Percentiles rank a stretch among this genome's conserved stretches.
Evolutionary conservation across 208 protist genomes (phyloP).

Genomic region (Angomonas ambiguus): DNA sequence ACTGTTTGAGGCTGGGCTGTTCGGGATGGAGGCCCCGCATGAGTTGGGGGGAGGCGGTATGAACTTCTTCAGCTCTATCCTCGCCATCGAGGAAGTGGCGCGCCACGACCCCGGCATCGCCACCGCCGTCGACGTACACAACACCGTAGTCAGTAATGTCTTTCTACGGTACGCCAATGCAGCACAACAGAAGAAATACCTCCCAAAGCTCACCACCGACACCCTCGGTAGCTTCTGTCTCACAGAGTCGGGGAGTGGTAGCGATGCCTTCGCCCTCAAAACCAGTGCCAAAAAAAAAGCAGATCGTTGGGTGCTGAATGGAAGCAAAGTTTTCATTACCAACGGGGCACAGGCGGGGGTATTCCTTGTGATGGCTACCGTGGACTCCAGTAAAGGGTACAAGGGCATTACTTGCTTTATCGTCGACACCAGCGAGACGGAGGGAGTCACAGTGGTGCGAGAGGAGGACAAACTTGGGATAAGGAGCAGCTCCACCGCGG

Average conservation of each 20-base stretch:
- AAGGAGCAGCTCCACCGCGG: conserved; percentile 92
- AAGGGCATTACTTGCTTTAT: conserved; percentile 96
- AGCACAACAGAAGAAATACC: conserved; percentile 75
- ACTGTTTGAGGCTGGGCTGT: conserved; percentile 72
- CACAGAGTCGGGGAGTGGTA: conserved; percentile 75
- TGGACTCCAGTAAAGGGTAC: conserved; percentile 80
- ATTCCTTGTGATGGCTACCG: conserved; percentile 92
- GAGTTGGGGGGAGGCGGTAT: conserved; percentile 62
- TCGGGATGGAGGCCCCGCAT: conserved; percentile 74
- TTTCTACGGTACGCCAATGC: conserved; percentile 79
- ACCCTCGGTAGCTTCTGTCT: conserved; percentile 91
- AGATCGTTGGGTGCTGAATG: conserved; percentile 90
- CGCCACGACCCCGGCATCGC: conserved; percentile 82
- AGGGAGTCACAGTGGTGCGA: conserved; percentile 89
- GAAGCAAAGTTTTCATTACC: conserved; percentile 93
- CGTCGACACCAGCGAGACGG: conserved; percentile 72
- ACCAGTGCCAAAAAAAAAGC: conserved; percentile 74
- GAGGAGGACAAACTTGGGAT: conserved; percentile 95
- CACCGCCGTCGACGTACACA: conserved; percentile 89
- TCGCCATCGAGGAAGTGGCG: conserved; percentile 86
- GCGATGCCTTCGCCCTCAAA: conserved; percentile 91
- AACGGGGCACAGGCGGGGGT: conserved; percentile 87
- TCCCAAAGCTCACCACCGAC: conserved; percentile 79
- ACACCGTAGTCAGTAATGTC: conserved; percentile 88
- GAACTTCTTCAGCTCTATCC: conserved; percentile 70